Base-by-base conservation (phyloP, 2,329 filamentous ascomycete species). In the Pseudogymnoascus sp. region DNA sequence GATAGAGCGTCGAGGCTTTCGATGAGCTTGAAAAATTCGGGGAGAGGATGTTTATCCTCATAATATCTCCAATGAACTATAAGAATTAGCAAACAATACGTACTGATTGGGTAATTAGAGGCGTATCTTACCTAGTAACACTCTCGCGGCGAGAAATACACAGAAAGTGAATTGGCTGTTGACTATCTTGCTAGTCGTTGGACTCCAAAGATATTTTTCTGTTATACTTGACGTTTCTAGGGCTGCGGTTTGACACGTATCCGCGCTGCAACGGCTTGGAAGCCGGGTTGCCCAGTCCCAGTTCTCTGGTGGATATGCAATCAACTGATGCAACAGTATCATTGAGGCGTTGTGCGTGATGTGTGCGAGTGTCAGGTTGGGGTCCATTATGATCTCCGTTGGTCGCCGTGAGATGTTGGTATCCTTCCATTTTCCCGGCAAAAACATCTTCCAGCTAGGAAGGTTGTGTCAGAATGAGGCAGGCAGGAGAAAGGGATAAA, bases 371-470 rank as follows among this genome's bases (percentile, higher is more conserved):
- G 73, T 74, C 11, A 74, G 65, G 50, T 75, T 75, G 2, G 73
- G 73, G 60, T 75, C 73, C 72, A 75, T 74, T 11, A 63, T 67
- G 1, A 68, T 65, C 2, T 67, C 63, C 5, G 68, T 62, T 63
- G 68, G 65, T 63, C 70, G 66, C 44, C 67, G 65, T 50, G 69
- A 69, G 60, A 73, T 71, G 63, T 74, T 72, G 4, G 73, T 65
- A 59, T 72, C 73, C 50, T 75, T 75, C 76, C 78, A 78, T 64
- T 75, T 74, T 38, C 73, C 73, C 1, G 77, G 77, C 0, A 78
- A 70, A 31, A 77, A 75, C 73, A 79, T 76, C 50, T 79, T 79
- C 77, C 78, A 79, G 56, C 75, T 77, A 23, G 14, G 12, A 25
- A 60, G 31, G 18, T 16, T 44, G 11, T 14, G 16, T 33, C 5